A percentile compares a stretch with the other conserved stretches of the same genome.
Evolutionary conservation across 805 yeast genomes (phyloP).

Genomic region (Ogataea methanolica): DNA sequence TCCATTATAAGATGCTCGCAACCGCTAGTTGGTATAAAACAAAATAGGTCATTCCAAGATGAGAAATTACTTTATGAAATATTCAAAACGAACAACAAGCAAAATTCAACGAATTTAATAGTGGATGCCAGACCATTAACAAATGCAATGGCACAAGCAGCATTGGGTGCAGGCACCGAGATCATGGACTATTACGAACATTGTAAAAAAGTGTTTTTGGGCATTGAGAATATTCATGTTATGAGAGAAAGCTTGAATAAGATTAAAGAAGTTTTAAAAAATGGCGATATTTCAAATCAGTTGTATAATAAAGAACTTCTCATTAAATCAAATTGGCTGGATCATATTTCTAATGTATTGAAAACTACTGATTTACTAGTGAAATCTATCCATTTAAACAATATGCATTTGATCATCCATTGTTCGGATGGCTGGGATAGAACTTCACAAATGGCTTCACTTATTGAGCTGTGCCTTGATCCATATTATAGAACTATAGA

Average conservation of each 20-base stretch:
- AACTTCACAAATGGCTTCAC: conserved; percentile 82
- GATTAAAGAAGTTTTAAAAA: conserved; percentile 57
- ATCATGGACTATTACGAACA: conserved; percentile 79
- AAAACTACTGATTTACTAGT: conserved; percentile 74
- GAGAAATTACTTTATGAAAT: conserved; percentile 76
- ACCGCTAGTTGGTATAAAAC: conserved; percentile 88
- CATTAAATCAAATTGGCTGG: conserved; percentile 73
- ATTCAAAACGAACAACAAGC: conserved; percentile 52
- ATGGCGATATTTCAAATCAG: conserved; percentile 55
- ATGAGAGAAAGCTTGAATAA: conserved; percentile 79
- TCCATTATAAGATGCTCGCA: conserved; percentile 88
- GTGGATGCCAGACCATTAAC: conserved; percentile 92
- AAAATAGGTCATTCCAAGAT: conserved; percentile 85
- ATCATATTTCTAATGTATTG: conserved; percentile 60
- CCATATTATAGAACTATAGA: conserved; percentile 84
- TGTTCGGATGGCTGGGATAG: conserved; percentile 99
- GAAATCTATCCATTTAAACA: conserved; percentile 76
- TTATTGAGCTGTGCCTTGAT: conserved; percentile 82
- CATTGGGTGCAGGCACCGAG: conserved; percentile 97
- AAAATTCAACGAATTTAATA: conserved; percentile 46
- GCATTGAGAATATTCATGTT: conserved; percentile 92
- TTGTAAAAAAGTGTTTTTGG: conserved; percentile 70
- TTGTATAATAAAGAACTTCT: conserved; percentile 50
- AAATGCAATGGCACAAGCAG: conserved; percentile 94
- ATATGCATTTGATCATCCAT: conserved; percentile 80